Conservation (phyloP, 2,329 filamentous ascomycete species). For the Penicillium sp. region DNA sequence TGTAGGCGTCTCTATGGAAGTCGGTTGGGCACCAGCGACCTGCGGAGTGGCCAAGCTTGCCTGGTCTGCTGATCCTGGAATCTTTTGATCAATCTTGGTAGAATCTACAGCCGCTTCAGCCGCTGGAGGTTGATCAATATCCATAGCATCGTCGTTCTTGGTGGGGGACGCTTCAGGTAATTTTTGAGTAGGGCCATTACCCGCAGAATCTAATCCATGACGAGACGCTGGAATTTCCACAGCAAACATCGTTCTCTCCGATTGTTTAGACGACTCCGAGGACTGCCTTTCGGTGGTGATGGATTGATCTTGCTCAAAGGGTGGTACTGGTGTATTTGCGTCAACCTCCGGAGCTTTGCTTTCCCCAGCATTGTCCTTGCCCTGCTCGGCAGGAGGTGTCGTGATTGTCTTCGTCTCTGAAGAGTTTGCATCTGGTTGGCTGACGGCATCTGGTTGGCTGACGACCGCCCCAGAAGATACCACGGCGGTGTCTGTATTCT, state of each 20-base stretch:
- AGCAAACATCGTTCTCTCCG: neutral
- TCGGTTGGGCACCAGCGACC: neutral
- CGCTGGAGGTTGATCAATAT: constrained; percentile 17
- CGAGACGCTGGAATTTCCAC: constrained; percentile 5
- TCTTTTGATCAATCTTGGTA: neutral
- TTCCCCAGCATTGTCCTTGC: neutral
- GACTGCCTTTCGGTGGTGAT: neutral
- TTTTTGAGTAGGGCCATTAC: neutral
- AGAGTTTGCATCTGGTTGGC: neutral
- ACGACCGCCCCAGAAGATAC: neutral
- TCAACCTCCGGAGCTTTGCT: neutral
- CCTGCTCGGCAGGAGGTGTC: neutral
- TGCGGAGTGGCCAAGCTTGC: neutral
- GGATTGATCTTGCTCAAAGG: neutral
- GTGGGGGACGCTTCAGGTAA: neutral
- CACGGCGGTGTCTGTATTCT: neutral
- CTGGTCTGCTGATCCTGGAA: constrained; percentile 1
- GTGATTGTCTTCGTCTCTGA: neutral
- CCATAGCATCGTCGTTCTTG: constrained; percentile 15
- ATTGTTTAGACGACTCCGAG: neutral
- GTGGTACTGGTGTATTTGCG: neutral
- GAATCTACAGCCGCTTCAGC: neutral
- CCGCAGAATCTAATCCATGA: neutral
- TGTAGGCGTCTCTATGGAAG: neutral
- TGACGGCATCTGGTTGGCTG: neutral